A percentile compares a stretch with the other conserved stretches of the same genome.
Evolutionary conservation across 139 green algal genomes (phyloP).

Genomic region (Edaphochlamys debaryana): DNA sequence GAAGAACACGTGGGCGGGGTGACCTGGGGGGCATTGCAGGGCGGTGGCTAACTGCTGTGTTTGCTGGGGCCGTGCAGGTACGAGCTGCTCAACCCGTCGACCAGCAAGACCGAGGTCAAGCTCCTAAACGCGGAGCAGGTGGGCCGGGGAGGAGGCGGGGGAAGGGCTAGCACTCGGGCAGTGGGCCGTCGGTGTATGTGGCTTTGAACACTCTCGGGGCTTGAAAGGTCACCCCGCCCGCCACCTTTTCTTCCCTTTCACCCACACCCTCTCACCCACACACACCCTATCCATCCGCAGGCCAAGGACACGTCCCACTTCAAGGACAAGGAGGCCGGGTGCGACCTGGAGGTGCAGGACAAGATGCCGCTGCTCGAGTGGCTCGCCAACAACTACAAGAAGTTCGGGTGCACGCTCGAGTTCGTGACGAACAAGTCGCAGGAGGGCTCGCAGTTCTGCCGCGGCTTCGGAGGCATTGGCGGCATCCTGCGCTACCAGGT

Average conservation of each 20-base stretch:
- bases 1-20: no score
- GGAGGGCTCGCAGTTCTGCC: constrained; percentile 97
- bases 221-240: no score
- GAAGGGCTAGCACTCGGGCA: no score
- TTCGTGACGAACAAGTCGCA: constrained; percentile 96
- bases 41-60: no score
- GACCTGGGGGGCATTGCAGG: no score
- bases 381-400: constrained; percentile 98
- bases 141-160: not conserved
- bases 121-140: constrained; percentile 91
- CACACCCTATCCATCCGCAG: no score
- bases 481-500: constrained; percentile 96
- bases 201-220: no score
- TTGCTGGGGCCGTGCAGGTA: no score
- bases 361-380: constrained; percentile 96
- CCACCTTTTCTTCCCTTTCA: no score
- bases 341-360: constrained; percentile 93
- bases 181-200: no score
- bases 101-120: constrained; percentile 78
- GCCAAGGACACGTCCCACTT: constrained; percentile 79
- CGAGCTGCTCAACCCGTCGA: constrained; percentile 78
- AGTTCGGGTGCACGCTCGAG: constrained; percentile 97
- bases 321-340: constrained; percentile 86
- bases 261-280: no score
- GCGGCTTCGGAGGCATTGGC: constrained; percentile 95